A percentile compares a stretch with the other conserved stretches of the same genome.
These are phyloP conservation scores for Sugiyamaella marilandica DNA, from an alignment of 805 yeast species.

Conservation along the genomic window DNA sequence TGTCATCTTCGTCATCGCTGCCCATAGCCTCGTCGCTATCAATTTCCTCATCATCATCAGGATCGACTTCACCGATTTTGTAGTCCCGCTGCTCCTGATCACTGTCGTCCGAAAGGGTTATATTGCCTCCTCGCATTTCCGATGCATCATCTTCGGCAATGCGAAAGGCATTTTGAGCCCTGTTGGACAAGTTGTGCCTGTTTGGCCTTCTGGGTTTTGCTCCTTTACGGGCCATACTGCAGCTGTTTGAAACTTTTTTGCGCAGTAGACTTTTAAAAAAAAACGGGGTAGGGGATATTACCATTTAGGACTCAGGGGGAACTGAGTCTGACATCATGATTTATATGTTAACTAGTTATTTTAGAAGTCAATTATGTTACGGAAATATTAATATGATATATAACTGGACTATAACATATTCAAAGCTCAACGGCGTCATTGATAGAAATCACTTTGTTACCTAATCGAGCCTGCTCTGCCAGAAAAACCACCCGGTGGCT, in stretches of 20 bases:
- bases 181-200: slow-evolving; percentile 18
- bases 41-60: slow-evolving; percentile 43
- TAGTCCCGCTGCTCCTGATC: slow-evolving; percentile 27
- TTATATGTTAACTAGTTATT: no score
- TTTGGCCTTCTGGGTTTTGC: slow-evolving; percentile 3
- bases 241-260: background rate
- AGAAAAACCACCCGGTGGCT: slow-evolving; percentile 25
- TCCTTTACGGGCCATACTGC: slow-evolving; percentile 6
- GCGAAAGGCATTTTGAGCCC: slow-evolving; percentile 50
- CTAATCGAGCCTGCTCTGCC: slow-evolving; percentile 23
- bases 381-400: background rate
- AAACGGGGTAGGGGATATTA: background rate
- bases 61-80: slow-evolving; percentile 28
- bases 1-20: slow-evolving; percentile 58
- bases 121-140: slow-evolving; percentile 28
- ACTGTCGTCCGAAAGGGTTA: slow-evolving; percentile 33
- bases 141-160: slow-evolving; percentile 42
- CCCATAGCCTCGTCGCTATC: slow-evolving; percentile 89
- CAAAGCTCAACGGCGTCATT: background rate
- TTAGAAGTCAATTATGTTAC: no score
- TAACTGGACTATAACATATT: background rate
- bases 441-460: background rate
- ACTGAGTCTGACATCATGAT: background rate
- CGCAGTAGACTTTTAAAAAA: background rate
- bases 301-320: slow-evolving; percentile 1